phyloP scores from a whole-genome alignment of 2,329 filamentous ascomycete genomes.

The Epichloe brachyelytri region DNA sequence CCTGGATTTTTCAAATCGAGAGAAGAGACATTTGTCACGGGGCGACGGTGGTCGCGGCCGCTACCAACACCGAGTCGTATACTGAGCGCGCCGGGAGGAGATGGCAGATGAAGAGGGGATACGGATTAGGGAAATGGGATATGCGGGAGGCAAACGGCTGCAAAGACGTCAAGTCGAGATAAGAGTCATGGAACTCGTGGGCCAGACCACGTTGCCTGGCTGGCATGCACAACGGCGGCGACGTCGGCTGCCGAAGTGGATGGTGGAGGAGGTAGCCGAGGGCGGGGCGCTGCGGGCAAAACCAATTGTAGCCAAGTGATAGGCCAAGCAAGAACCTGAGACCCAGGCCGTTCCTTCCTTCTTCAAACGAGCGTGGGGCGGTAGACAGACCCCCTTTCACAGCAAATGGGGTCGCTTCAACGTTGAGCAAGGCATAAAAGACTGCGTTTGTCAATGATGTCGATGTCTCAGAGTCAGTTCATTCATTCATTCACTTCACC shows the following conservation, averaged over 20 bases:
- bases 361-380: not conserved
- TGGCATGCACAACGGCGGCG: not conserved
- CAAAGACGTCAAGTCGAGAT: not conserved
- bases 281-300: not conserved
- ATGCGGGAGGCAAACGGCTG: not conserved
- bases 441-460: too few relatives aligned
- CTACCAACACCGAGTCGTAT: not conserved
- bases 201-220: not conserved
- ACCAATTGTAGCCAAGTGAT: not conserved
- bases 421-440: too few relatives aligned
- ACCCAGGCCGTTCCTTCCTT: not conserved
- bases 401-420: too few relatives aligned
- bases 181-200: not conserved
- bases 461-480: too few relatives aligned
- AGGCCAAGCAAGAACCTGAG: not conserved
- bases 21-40: slow-evolving; percentile 2
- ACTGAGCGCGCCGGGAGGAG: not conserved
- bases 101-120: not conserved
- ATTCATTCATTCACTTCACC: too few relatives aligned
- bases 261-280: not conserved
- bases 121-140: too few relatives aligned
- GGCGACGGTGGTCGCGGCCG: not conserved
- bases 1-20: not conserved
- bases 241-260: not conserved
- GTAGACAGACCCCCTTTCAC: not conserved